Conservation (phyloP, 306 rosid genomes). For the Gastrolobium villosum region DNA sequence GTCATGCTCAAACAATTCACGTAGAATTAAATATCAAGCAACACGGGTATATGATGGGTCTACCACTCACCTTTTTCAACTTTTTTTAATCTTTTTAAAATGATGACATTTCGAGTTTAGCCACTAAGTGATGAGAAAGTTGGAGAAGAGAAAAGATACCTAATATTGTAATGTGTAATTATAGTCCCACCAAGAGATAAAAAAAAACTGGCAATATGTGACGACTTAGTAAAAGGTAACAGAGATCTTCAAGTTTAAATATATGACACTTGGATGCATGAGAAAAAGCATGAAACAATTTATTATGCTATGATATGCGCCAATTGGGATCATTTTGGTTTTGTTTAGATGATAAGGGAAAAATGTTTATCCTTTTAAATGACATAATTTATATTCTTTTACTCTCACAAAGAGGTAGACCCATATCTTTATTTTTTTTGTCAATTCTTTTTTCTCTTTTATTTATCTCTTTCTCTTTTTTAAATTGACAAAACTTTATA, state of each 20-base stretch:
- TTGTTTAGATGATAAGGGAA: slow-evolving; percentile 45
- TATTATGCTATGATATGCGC: slow-evolving; percentile 38
- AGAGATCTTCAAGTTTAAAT: slow-evolving; percentile 19
- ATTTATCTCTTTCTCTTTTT: too few relatives aligned
- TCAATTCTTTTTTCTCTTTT: too few relatives aligned
- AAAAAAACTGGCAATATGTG: slow-evolving; percentile 15
- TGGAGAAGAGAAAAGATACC: slow-evolving; percentile 50
- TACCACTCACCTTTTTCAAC: slow-evolving; percentile 48
- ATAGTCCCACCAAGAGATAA: slow-evolving; percentile 46
- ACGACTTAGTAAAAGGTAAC: slow-evolving; percentile 34
- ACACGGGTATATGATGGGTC: slow-evolving; percentile 45
- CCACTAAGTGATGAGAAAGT: slow-evolving; percentile 54
- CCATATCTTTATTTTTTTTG: too few relatives aligned
- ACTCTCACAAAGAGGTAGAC: too few relatives aligned
- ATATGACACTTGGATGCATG: slow-evolving; percentile 41
- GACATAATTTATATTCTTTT: too few relatives aligned
- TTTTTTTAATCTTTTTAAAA: slow-evolving; percentile 40
- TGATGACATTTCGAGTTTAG: slow-evolving; percentile 55
- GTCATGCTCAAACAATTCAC: slow-evolving; percentile 18
- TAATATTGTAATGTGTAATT: slow-evolving; percentile 41
- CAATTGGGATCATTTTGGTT: slow-evolving; percentile 34
- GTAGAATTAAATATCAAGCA: slow-evolving; percentile 45
- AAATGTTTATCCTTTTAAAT: too few relatives aligned
- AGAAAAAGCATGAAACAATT: slow-evolving; percentile 36
- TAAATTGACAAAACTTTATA: too few relatives aligned